Base-by-base conservation (phyloP, 208 protist species). In the Balamuthia mandrillaris region DNA sequence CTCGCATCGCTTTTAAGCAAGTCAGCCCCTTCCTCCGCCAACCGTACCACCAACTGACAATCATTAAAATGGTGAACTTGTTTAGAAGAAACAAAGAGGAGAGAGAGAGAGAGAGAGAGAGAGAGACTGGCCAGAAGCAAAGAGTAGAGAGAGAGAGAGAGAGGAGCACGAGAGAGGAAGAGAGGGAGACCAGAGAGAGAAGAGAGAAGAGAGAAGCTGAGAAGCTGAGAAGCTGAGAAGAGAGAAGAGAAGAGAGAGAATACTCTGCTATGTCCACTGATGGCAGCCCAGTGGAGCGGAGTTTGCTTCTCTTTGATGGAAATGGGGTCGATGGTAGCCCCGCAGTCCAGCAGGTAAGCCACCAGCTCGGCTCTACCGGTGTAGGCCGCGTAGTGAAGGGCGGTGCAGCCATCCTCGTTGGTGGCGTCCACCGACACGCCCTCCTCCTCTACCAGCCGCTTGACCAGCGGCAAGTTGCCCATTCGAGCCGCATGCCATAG, bases 381-480 rank as follows among this genome's bases (percentile, higher is more conserved):
- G 66, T 75, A 75, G 41, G 66, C 66, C 6, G 66, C 66, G 42
- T 44, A 75, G 66, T 75, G 66, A 6, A 75, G 66, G 0, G 66
- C 42, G 6, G 66, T 75, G 12, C 42, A 75, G 2, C 66, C 66
- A 44, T 75, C 66, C 42, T 75, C 66, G 41, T 75, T 44, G 9
- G 29, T 29, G 12, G 45, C 14, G 41, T 75, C 52, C 24, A 75
- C 18, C 16, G 45, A 37, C 10, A 54, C 31, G 42, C 52, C 52
- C 66, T 75, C 66, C 37, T 75, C 66, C n/a, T 75, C 66, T 37
- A 75, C 52, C 0, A 75, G 66, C 10, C 45, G 16, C 7, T 44
- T 37, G 21, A 75, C 16, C 66, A 75, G 24, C 21, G 45, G 42
- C 29, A 75, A n/a, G 29, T 75, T 44, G 2, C 66, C 66, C 24